Percentiles rank a stretch among this genome's conserved stretches.
Conservation (phyloP, 345 rosid species). For the Mercurialis annua region DNA sequence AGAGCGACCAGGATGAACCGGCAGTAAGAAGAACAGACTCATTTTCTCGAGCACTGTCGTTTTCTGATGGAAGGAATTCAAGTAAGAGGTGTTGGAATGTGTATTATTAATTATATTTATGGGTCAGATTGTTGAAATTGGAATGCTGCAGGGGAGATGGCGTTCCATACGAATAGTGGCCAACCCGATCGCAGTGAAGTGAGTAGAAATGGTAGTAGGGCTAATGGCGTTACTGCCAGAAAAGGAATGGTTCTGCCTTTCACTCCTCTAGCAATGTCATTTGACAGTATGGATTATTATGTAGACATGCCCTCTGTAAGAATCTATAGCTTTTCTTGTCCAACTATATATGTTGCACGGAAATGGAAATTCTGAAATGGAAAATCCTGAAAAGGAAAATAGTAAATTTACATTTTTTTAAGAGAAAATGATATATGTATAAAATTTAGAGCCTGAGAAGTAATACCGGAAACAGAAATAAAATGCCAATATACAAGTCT, state of each 20-base stretch:
- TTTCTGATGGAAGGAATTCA: conserved; percentile 38
- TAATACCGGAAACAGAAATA: no score
- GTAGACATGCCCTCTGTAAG: conserved; percentile 85
- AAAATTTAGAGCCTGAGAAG: no score
- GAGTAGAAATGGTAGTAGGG: conserved; percentile 23
- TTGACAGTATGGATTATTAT: conserved; percentile 54
- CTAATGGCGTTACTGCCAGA: conserved; percentile 32
- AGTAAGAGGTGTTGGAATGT: conserved; percentile 28
- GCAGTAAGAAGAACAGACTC: conserved; percentile 25
- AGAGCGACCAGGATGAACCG: conserved; percentile 22
- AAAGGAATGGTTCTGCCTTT: conserved; percentile 86
- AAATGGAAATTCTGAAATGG: no score
- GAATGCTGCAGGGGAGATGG: conserved; percentile 41
- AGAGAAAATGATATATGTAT: no score
- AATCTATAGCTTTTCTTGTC: neutral
- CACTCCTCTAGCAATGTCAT: conserved; percentile 77
- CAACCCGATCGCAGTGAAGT: conserved; percentile 15
- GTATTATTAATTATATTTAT: neutral
- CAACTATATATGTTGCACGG: no score
- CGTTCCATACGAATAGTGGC: conserved; percentile 28
- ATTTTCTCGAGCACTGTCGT: conserved; percentile 27
- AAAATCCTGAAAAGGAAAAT: no score
- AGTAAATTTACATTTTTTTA: no score
- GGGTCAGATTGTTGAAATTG: neutral
- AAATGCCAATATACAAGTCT: no score